Evolutionary conservation across 2,329 filamentous ascomycete species (phyloP).

Genomic region (Zopfia rhizophila): DNA sequence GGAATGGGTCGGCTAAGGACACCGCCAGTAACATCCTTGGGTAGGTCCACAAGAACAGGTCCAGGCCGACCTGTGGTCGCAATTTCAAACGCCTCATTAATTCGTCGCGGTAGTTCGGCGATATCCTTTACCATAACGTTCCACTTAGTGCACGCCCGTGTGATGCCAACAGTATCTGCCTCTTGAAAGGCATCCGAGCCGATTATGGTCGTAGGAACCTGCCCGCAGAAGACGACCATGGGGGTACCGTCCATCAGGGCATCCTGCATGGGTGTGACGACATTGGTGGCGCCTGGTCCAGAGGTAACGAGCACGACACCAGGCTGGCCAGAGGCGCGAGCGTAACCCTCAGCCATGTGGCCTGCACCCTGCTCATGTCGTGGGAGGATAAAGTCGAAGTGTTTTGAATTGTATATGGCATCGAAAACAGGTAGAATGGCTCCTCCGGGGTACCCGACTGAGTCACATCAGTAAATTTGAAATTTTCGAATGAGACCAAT

Average conservation of each 20-base stretch:
- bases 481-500: constrained; percentile 17
- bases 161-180: constrained; percentile 93
- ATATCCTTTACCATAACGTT: constrained; percentile 98
- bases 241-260: constrained; percentile 95
- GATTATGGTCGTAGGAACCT: constrained; percentile 90
- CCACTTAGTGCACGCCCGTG: constrained; percentile 96
- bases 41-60: constrained; percentile 93
- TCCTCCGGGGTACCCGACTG: constrained; percentile 83
- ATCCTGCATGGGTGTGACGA: constrained; percentile 96
- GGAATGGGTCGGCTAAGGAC: constrained; percentile 87
- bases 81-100: constrained; percentile 98
- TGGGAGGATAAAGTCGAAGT: constrained; percentile 95
- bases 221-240: constrained; percentile 93
- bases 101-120: constrained; percentile 89
- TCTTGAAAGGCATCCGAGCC: constrained; percentile 98
- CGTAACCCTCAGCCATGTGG: constrained; percentile 98
- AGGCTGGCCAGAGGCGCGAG: constrained; percentile 89
- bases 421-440: constrained; percentile 98
- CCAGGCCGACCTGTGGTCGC: constrained; percentile 93
- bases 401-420: constrained; percentile 96
- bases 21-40: constrained; percentile 93
- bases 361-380: constrained; percentile 97
- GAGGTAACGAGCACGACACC: constrained; percentile 98
- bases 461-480: constrained; percentile 25
- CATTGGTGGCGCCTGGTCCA: constrained; percentile 94